Evolutionary conservation across 106 monocot genomes (phyloP).

Genomic region (Allium cepa): DNA sequence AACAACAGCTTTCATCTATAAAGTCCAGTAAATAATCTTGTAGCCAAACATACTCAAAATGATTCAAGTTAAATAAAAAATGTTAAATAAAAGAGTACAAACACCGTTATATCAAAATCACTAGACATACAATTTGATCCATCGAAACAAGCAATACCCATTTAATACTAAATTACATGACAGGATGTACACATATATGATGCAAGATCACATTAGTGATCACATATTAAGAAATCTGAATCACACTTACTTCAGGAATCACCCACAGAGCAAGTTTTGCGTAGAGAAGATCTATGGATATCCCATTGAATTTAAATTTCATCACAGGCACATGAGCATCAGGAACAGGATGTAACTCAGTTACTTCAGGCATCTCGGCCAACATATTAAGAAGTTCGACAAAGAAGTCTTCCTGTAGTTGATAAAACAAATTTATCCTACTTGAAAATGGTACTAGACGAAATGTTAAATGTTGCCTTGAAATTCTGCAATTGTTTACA

Average conservation of each 20-base stretch:
- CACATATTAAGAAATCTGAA: not conserved
- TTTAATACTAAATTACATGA: too few relatives aligned
- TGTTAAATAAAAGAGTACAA: too few relatives aligned
- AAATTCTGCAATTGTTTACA: not conserved
- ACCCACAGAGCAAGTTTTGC: constrained; percentile 79
- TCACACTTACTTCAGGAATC: constrained; percentile 80
- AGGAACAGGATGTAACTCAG: constrained; percentile 91
- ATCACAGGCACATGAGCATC: constrained; percentile 98
- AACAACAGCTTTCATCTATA: too few relatives aligned
- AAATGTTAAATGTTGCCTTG: not conserved
- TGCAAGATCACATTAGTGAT: too few relatives aligned
- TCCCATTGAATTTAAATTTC: constrained; percentile 77
- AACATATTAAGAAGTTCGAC: constrained; percentile 72
- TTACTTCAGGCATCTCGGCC: constrained; percentile 82
- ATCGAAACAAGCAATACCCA: too few relatives aligned
- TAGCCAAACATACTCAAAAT: too few relatives aligned
- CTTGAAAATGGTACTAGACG: too few relatives aligned
- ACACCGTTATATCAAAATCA: too few relatives aligned
- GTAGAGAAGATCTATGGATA: constrained; percentile 97
- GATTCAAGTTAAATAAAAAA: too few relatives aligned
- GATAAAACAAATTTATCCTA: not conserved
- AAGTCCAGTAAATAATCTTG: too few relatives aligned
- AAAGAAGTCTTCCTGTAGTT: constrained; percentile 88
- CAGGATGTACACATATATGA: too few relatives aligned
- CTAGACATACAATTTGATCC: too few relatives aligned